Base-by-base conservation (phyloP, 768 basidiomycete species). In the Sporobolomyces pararoseus region DNA sequence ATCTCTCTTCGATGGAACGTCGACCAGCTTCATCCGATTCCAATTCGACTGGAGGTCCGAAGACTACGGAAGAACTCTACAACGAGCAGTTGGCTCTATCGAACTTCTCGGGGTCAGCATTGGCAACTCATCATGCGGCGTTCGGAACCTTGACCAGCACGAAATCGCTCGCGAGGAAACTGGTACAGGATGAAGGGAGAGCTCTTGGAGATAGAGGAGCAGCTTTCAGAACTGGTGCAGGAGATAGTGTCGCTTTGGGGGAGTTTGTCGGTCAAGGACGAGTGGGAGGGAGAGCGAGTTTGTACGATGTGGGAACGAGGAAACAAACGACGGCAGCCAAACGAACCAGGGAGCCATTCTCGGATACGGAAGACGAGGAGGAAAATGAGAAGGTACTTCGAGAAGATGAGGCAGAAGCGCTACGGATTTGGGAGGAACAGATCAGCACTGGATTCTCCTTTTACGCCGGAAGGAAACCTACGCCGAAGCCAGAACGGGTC, bases 91-190 rank as follows among this genome's bases (percentile, higher is more conserved):
- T 66, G 29, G n/a, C 54, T 4, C 61, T 63, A 2, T n/a, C 39
- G 19, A 32, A 19, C 7, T 61, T 32, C 32, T 47, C 61, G 23
- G 54, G 49, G n/a, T 37, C 61, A 4, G 50, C 61, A 17, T 44
- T 44, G 39, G 70, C 65, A 19, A 49, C 65, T 25, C 61, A 66
- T 31, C 60, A 66, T 34, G n/a, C 60, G 19, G 23, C 60, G 39
- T 63, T 62, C 65, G 70, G 70, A 31, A 42, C 47, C 16, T 23
- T 66, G 16, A 71, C 65, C 25, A 46, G 47, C 5, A 71, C 65
- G 37, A 55, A 50, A 27, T 53, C 70, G 7, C 46, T 66, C 61
- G 57, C 61, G 12, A 34, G 54, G 21, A 57, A 52, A 3, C 29
- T 61, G 16, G 55, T 66, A 54, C 55, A 63, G 5, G 70, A 66